A percentile compares a stretch with the other conserved stretches of the same genome.
These are phyloP conservation scores for Capsicum pubescens DNA, from an alignment of 257 asterid species.

Conservation along the genomic window DNA sequence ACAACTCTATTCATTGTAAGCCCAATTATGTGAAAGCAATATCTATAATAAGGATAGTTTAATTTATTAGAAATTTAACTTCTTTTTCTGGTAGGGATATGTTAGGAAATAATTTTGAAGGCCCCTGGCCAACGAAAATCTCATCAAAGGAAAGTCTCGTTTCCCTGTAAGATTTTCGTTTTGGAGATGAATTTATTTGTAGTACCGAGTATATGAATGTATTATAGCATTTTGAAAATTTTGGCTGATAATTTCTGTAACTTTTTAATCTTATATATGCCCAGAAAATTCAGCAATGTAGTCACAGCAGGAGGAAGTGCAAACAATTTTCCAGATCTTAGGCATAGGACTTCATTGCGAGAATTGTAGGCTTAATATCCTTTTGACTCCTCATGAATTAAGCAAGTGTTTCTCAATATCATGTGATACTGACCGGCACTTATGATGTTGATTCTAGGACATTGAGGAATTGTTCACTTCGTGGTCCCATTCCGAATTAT, in stretches of 20 bases:
- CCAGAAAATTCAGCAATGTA: not conserved
- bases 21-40: not conserved
- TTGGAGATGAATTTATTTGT: not conserved
- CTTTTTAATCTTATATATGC: not conserved
- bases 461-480: constrained; percentile 35
- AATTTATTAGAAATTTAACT: not conserved
- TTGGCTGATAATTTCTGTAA: not conserved
- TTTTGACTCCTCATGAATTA: not conserved
- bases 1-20: not conserved
- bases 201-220: not conserved
- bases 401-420: not conserved
- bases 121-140: constrained; percentile 28
- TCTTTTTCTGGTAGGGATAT: not conserved
- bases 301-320: not conserved
- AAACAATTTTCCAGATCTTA: constrained; percentile 2
- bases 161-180: not conserved
- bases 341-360: not conserved
- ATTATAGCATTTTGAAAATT: not conserved
- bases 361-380: not conserved
- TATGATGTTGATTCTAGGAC: constrained; percentile 26
- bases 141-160: not conserved
- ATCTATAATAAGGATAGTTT: not conserved
- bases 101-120: constrained; percentile 36
- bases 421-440: not conserved
- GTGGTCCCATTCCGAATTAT: constrained; percentile 29